Evolutionary conservation across 306 rosid species (phyloP).

Genomic region (Mimosa pudica): DNA sequence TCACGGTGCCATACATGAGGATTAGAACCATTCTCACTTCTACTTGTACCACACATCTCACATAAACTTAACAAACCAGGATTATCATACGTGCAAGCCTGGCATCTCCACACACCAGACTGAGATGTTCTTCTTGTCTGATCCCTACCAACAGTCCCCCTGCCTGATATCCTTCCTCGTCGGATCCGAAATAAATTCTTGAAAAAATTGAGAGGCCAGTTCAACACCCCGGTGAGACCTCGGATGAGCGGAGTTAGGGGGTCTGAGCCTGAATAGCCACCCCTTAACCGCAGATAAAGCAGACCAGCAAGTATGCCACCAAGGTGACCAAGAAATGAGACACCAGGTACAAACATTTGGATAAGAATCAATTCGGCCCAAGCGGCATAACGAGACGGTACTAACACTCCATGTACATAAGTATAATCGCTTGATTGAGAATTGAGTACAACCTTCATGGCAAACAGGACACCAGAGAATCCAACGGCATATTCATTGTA

Average conservation of each 20-base stretch:
- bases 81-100: slow-evolving; percentile 71
- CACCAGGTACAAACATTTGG: slow-evolving; percentile 79
- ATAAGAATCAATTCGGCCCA: slow-evolving; percentile 81
- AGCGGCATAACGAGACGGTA: slow-evolving; percentile 78
- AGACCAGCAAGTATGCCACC: slow-evolving; percentile 90
- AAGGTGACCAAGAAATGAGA: slow-evolving; percentile 82
- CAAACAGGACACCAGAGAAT: slow-evolving; percentile 90
- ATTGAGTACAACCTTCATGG: slow-evolving; percentile 87
- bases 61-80: slow-evolving; percentile 52
- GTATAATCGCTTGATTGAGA: slow-evolving; percentile 48
- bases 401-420: slow-evolving; percentile 55
- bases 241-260: slow-evolving; percentile 49
- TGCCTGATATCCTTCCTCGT: slow-evolving; percentile 52
- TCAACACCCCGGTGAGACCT: slow-evolving; percentile 44
- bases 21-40: slow-evolving; percentile 38
- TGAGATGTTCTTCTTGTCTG: slow-evolving; percentile 35
- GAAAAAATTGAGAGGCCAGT: slow-evolving; percentile 56
- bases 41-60: slow-evolving; percentile 72
- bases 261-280: slow-evolving; percentile 52
- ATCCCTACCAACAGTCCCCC: slow-evolving; percentile 58
- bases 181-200: slow-evolving; percentile 34
- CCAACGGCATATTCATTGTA: slow-evolving; percentile 76
- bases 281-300: slow-evolving; percentile 57
- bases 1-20: slow-evolving; percentile 22
- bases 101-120: slow-evolving; percentile 71